Conservation (phyloP, 129 eudicot genomes). For the Escallonia rubra region DNA sequence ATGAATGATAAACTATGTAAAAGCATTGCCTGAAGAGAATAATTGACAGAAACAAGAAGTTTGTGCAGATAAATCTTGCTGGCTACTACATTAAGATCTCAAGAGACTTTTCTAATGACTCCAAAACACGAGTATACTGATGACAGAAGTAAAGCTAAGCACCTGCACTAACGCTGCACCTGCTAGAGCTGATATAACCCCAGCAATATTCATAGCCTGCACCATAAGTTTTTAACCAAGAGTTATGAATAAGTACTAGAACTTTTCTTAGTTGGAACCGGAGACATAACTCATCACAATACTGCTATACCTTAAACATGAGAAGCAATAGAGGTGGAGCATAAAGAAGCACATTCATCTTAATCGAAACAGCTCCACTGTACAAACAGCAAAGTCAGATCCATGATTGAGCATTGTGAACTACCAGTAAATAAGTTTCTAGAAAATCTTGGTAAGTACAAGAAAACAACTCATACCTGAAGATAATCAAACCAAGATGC, state of each 20-base stretch:
- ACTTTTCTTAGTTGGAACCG: neutral
- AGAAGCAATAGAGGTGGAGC: conserved; percentile 87
- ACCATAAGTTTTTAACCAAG: conserved; percentile 17
- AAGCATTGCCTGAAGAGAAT: neutral
- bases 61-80: neutral
- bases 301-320: conserved; percentile 72
- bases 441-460: neutral
- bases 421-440: neutral
- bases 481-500: conserved; percentile 77
- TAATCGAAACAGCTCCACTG: conserved; percentile 92
- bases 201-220: conserved; percentile 76
- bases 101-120: neutral
- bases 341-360: conserved; percentile 95
- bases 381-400: conserved; percentile 22
- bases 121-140: neutral
- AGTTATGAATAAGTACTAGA: conserved; percentile 5
- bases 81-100: neutral
- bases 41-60: neutral
- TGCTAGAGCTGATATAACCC: conserved; percentile 66
- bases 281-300: neutral
- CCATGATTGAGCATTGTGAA: neutral
- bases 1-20: neutral
- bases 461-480: conserved; percentile 50
- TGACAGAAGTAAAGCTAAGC: conserved; percentile 11
- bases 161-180: conserved; percentile 98